phyloP scores from a whole-genome alignment of 2,329 filamentous ascomycete genomes.

The Monosporascus sp. region DNA sequence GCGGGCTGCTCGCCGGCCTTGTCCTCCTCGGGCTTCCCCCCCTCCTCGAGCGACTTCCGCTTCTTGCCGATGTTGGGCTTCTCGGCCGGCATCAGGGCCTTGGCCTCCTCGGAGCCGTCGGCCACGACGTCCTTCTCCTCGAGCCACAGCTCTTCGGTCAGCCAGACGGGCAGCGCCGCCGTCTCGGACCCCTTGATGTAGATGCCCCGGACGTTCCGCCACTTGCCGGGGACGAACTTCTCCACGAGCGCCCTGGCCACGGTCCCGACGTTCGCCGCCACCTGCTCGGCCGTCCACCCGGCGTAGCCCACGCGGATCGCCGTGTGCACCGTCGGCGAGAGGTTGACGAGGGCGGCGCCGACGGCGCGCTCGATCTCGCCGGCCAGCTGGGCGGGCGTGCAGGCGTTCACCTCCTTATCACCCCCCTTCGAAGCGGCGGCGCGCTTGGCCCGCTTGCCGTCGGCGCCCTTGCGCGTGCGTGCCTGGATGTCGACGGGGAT shows the following conservation, averaged over 20 bases:
- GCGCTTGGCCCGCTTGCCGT: conserved; percentile 52
- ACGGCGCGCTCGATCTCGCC: conserved; percentile 77
- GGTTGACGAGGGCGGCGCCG: conserved; percentile 69
- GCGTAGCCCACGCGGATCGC: conserved; percentile 75
- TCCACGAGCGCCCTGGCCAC: conserved; percentile 66
- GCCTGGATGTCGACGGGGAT: conserved; percentile 71
- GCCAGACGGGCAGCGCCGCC: conserved; percentile 86
- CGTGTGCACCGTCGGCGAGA: conserved; percentile 73
- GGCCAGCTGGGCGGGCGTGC: conserved; percentile 62
- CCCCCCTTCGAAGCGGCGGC: conserved; percentile 7
- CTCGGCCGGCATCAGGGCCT: conserved; percentile 35
- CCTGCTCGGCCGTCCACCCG: conserved; percentile 65
- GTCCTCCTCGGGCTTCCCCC: conserved; percentile 32
- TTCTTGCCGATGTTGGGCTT: conserved; percentile 62
- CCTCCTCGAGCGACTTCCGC: conserved; percentile 44
- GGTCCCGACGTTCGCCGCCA: conserved; percentile 74
- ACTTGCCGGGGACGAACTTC: conserved; percentile 78
- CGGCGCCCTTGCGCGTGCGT: conserved; percentile 50
- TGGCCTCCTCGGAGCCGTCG: conserved; percentile 42
- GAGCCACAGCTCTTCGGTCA: conserved; percentile 86
- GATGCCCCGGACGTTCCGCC: conserved; percentile 77
- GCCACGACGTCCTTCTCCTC: conserved; percentile 69
- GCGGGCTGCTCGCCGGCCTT: conserved; percentile 21
- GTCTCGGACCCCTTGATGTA: conserved; percentile 91
- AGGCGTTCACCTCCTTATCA: conserved; percentile 29